Evolutionary conservation across 2,329 filamentous ascomycete species (phyloP), one percentile per base, ranked within the genome.

Genomic region (Paecilomyces variotii): DNA sequence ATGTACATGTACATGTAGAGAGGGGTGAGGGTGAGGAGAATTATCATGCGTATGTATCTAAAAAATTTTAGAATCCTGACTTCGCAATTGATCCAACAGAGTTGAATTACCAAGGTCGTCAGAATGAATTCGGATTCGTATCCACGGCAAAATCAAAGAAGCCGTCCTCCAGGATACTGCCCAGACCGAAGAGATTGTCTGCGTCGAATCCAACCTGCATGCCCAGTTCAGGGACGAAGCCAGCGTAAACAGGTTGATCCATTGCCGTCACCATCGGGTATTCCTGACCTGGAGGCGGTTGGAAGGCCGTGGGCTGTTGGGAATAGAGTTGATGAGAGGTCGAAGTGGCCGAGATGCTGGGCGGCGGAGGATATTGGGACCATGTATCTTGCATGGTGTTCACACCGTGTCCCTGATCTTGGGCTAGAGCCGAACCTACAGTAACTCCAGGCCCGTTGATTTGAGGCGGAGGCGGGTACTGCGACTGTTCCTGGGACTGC

Each of bases 131-230:
- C n/a, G 32, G 53, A 53, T 61, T 59, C 12, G 34, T 32, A 32
- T 62, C 59, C 39, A 59, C 35, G 24, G 61, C 57, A 25, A 61
- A 53, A 50, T 57, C 53, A 50, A 74, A 68, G 27, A 74, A 56
- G 11, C 69, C 70, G 25, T 73, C 72, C 1, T 69, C 71, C 35
- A 74, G 56, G 63, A 74, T 68, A 54, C 59, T 68, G 2, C 67
- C 71, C 59, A 75, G 54, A 3, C 64, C 64, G 45, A 68, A 66
- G 35, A 74, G 56, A 54, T 68, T 66, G 54, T 71, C 66, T 11
- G 71, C 61, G 32, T 69, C 65, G 32, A 70, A 66, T 0, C 61
- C 61, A 2, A 67, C 63, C 45, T 67, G 66, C 53, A 68, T 61
- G 0, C 63, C 68, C 7, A 72, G 39, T 7, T 70, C 70, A 0